Evolutionary conservation across 139 green algal species (phyloP).

Genomic region (Coelastrella sp.): DNA sequence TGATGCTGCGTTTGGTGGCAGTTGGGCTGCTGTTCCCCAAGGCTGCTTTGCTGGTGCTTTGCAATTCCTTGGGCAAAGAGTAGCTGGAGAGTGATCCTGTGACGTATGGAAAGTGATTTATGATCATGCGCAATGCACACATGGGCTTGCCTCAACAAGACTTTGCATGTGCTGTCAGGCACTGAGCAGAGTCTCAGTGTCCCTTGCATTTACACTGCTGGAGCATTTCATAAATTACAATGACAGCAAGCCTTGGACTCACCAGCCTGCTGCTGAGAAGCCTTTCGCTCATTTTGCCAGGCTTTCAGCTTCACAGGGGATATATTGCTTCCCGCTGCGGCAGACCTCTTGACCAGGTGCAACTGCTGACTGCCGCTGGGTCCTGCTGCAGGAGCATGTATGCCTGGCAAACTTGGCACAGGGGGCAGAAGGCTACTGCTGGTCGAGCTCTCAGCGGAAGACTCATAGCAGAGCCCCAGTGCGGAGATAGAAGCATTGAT

Average conservation of each 20-base stretch:
- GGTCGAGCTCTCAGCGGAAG: neutral
- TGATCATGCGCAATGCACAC: neutral
- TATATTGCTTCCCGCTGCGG: neutral
- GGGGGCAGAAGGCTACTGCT: conserved; percentile 25
- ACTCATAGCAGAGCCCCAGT: neutral
- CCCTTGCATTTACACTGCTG: neutral
- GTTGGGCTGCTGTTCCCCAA: neutral
- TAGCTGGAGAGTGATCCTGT: neutral
- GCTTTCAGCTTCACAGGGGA: neutral
- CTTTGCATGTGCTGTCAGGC: too few species aligned
- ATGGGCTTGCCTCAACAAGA: too few species aligned
- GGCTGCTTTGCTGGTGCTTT: neutral
- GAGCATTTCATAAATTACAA: neutral
- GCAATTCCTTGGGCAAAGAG: neutral
- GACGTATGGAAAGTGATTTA: neutral
- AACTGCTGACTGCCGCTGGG: neutral
- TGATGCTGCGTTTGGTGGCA: too few species aligned
- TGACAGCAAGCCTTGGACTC: neutral
- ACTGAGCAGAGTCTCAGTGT: neutral
- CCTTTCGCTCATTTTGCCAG: neutral
- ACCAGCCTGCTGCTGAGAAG: neutral
- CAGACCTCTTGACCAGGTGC: neutral
- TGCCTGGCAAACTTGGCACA: conserved; percentile 8
- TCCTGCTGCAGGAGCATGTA: neutral
- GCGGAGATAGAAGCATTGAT: neutral